Conservation (phyloP, 169 alveolate species). For the Eimeria maxima region DNA sequence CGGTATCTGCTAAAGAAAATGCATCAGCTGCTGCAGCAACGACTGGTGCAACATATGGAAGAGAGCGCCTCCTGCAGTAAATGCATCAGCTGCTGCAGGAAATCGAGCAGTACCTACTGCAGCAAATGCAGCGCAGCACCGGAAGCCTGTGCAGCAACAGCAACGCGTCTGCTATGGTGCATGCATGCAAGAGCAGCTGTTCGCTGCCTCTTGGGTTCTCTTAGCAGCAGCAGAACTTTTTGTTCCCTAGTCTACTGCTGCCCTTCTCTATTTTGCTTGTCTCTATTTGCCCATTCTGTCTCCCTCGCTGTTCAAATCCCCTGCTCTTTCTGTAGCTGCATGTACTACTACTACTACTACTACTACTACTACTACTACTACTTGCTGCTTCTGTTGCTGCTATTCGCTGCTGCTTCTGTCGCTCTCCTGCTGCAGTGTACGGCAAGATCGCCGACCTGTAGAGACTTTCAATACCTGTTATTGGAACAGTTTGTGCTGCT, state of each 20-base stretch:
- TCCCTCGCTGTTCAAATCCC: no score
- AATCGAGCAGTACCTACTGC: no score
- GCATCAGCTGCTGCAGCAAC: neutral
- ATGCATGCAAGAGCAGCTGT: neutral
- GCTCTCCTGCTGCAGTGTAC: neutral
- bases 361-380: neutral
- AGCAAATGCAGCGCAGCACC: no score
- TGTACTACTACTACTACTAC: neutral
- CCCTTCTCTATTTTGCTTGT: neutral
- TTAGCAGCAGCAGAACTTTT: neutral
- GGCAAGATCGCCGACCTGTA: neutral
- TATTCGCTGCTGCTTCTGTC: no score
- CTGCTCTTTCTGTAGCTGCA: neutral
- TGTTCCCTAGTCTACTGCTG: no score
- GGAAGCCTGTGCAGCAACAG: no score
- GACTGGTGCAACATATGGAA: neutral
- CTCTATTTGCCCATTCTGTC: neutral
- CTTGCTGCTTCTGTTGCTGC: no score
- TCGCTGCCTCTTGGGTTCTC: neutral
- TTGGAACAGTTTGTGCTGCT: neutral
- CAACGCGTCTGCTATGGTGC: no score
- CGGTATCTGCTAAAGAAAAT: neutral
- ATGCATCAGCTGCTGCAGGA: no score
- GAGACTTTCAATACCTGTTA: neutral
- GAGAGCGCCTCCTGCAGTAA: neutral